These are phyloP conservation scores for Alnus glutinosa DNA, from an alignment of 306 rosid species.

Conservation along the genomic window DNA sequence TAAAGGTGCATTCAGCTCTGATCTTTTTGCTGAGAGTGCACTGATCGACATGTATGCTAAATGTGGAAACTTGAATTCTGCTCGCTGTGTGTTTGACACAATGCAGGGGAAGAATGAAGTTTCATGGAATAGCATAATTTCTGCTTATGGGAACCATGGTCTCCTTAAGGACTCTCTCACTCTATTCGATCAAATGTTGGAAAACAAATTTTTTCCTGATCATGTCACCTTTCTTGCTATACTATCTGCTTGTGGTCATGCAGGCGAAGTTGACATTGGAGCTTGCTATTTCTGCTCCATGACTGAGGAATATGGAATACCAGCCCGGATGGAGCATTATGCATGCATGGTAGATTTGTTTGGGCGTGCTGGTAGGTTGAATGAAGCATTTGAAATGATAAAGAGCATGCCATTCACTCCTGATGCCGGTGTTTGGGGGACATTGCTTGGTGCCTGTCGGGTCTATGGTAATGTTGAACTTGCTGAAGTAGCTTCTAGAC, in stretches of 20 bases:
- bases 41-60: slow-evolving; percentile 82
- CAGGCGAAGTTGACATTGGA: slow-evolving; percentile 68
- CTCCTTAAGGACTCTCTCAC: slow-evolving; percentile 48
- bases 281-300: slow-evolving; percentile 55
- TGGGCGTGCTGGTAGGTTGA: slow-evolving; percentile 70
- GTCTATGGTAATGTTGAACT: slow-evolving; percentile 72
- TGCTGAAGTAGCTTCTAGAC: slow-evolving; percentile 62
- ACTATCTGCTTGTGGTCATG: slow-evolving; percentile 83
- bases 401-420: slow-evolving; percentile 72
- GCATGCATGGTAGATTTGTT: slow-evolving; percentile 77
- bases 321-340: slow-evolving; percentile 75
- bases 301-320: slow-evolving; percentile 57
- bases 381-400: slow-evolving; percentile 69
- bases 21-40: slow-evolving; percentile 60
- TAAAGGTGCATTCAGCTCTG: slow-evolving; percentile 46
- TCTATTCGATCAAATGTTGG: slow-evolving; percentile 60
- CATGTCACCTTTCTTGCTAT: slow-evolving; percentile 82
- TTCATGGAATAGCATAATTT: slow-evolving; percentile 78
- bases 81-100: slow-evolving; percentile 55
- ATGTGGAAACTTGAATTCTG: slow-evolving; percentile 69
- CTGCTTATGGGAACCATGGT: slow-evolving; percentile 83
- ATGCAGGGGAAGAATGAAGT: slow-evolving; percentile 74
- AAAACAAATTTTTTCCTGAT: slow-evolving; percentile 59
- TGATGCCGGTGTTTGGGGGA: slow-evolving; percentile 89
- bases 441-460: slow-evolving; percentile 84